phyloP scores from a whole-genome alignment of 2,329 filamentous ascomycete genomes.

The Penicillium sp. region DNA sequence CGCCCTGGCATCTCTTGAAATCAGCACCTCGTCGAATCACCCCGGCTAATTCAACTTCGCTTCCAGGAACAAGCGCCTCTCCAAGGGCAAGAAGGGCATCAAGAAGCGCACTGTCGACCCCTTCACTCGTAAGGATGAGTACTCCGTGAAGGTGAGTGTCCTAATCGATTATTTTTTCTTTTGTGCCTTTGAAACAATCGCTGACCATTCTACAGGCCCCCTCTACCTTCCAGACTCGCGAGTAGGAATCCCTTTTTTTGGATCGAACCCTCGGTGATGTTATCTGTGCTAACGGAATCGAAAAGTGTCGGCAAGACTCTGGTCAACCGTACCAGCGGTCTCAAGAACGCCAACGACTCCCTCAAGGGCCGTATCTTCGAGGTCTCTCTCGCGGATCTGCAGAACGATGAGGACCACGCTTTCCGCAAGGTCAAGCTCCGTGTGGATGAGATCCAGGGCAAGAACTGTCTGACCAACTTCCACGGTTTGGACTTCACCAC shows the following conservation, averaged over 20 bases:
- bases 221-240: conserved; percentile 90
- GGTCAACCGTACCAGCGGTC: conserved; percentile 98
- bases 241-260: conserved; percentile 64
- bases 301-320: conserved; percentile 97
- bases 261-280: neutral
- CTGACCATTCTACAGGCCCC: conserved; percentile 63
- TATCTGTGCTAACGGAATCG: conserved; percentile 18
- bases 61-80: conserved; percentile 97
- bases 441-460: conserved; percentile 98
- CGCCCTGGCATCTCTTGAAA: conserved; percentile 3
- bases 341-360: conserved; percentile 99
- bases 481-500: conserved; percentile 99
- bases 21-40: conserved; percentile 8
- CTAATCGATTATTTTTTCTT: neutral
- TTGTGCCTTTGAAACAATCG: neutral
- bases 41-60: conserved; percentile 14
- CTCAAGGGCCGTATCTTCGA: conserved; percentile 99
- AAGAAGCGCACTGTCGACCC: conserved; percentile 99
- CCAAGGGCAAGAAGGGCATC: conserved; percentile 99
- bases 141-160: conserved; percentile 78
- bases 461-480: conserved; percentile 99
- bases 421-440: conserved; percentile 99
- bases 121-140: conserved; percentile 99
- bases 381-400: conserved; percentile 96
- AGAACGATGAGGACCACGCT: conserved; percentile 99